A percentile compares a stretch with the other conserved stretches of the same genome.
Conservation (phyloP, 306 rosid species). For the Pterocarpus macrocarpus region DNA sequence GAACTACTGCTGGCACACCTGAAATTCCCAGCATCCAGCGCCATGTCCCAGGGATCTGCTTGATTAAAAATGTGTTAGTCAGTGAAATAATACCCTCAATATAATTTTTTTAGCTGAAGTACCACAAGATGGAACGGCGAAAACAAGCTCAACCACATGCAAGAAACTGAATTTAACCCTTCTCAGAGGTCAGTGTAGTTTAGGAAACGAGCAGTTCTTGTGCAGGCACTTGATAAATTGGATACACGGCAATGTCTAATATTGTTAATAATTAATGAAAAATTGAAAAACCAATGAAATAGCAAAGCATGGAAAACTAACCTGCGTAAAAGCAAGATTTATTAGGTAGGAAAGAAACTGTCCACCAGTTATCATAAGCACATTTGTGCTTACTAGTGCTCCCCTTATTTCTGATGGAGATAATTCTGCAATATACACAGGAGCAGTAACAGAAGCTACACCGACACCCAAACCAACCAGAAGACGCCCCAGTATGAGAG, state of each 20-base stretch:
- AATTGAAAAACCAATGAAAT: slow-evolving; percentile 2
- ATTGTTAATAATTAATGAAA: not conserved
- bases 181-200: not conserved
- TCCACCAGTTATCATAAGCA: slow-evolving; percentile 91
- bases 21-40: slow-evolving; percentile 97
- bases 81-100: slow-evolving; percentile 21
- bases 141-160: no score
- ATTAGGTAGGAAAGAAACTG: slow-evolving; percentile 89
- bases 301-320: slow-evolving; percentile 23
- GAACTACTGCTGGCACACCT: slow-evolving; percentile 80
- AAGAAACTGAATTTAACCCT: slow-evolving; percentile 19
- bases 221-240: slow-evolving; percentile 2
- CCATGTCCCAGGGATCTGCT: slow-evolving; percentile 96
- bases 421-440: slow-evolving; percentile 89
- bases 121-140: not conserved
- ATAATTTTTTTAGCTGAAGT: slow-evolving; percentile 1
- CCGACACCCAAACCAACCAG: slow-evolving; percentile 90
- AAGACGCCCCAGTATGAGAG: slow-evolving; percentile 84
- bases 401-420: slow-evolving; percentile 97
- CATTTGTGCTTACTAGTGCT: slow-evolving; percentile 82
- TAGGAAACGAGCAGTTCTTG: not conserved
- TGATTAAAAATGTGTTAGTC: slow-evolving; percentile 26
- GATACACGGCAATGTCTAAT: not conserved
- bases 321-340: slow-evolving; percentile 69
- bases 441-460: slow-evolving; percentile 91